These are phyloP conservation scores for Ogataea dorogensis DNA, from an alignment of 805 yeast genomes.

Conservation along the genomic window DNA sequence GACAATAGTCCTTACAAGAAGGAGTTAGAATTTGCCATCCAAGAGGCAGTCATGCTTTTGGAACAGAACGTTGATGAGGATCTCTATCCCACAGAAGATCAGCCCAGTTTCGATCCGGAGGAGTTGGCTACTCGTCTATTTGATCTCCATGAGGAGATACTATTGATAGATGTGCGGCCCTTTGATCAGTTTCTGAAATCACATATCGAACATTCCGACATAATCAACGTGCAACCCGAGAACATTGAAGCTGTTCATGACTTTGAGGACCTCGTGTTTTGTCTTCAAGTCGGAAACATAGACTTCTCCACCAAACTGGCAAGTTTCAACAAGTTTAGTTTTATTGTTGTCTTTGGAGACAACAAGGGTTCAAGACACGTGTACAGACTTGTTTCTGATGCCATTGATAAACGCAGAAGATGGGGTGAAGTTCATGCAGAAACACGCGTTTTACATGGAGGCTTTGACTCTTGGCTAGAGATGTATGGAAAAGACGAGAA, in stretches of 20 bases:
- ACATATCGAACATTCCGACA: slow-evolving; percentile 38
- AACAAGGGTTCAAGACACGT: slow-evolving; percentile 29
- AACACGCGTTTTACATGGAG: slow-evolving; percentile 37
- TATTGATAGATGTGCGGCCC: slow-evolving; percentile 43
- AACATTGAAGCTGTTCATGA: slow-evolving; percentile 14
- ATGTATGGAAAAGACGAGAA: slow-evolving; percentile 30
- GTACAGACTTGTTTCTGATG: slow-evolving; percentile 19
- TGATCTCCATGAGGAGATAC: slow-evolving; percentile 12
- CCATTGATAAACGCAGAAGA: slow-evolving; percentile 11
- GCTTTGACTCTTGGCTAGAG: slow-evolving; percentile 44
- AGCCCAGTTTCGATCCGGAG: slow-evolving; percentile 11
- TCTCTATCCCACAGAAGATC: slow-evolving; percentile 16
- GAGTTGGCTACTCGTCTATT: slow-evolving; percentile 15
- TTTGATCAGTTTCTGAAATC: slow-evolving; percentile 31
- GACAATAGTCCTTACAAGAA: slow-evolving; percentile 11
- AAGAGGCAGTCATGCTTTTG: slow-evolving; percentile 10
- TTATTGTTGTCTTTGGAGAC: slow-evolving; percentile 40
- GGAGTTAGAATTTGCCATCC: slow-evolving; percentile 17
- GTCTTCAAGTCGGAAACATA: slow-evolving; percentile 34
- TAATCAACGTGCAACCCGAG: slow-evolving; percentile 42
- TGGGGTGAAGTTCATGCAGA: slow-evolving; percentile 13
- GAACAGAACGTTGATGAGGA: slow-evolving; percentile 8
- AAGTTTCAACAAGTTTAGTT: slow-evolving; percentile 33
- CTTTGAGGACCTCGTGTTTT: slow-evolving; percentile 21
- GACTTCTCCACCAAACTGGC: slow-evolving; percentile 33